Evolutionary conservation across 768 basidiomycete species (phyloP).

Genomic region (Lactifluus subvellereus): DNA sequence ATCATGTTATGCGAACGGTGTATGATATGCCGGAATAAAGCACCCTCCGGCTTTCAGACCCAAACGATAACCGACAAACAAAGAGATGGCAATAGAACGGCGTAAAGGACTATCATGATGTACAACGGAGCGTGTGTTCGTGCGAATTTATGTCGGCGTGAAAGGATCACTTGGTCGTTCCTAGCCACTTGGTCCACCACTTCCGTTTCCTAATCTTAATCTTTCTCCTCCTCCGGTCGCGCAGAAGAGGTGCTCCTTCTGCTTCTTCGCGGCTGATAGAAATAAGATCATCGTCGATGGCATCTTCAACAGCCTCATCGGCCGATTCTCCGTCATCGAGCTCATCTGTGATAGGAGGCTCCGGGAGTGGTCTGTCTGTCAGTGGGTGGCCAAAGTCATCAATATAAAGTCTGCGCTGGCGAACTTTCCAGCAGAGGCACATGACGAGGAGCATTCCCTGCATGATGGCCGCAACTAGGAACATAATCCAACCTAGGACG

Average conservation of each 20-base stretch:
- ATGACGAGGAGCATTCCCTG: constrained; percentile 77
- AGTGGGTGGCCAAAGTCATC: constrained; percentile 84
- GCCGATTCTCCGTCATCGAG: constrained; percentile 21
- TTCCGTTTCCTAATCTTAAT: constrained; percentile 5
- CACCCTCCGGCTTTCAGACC: too few relatives aligned
- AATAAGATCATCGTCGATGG: constrained; percentile 22
- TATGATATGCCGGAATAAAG: constrained; percentile 43
- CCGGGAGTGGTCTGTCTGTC: constrained; percentile 18
- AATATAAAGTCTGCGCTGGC: constrained; percentile 67
- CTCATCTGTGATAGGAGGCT: constrained; percentile 10
- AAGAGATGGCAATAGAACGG: neutral
- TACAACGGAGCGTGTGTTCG: neutral
- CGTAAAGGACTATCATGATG: neutral
- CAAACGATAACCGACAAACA: neutral
- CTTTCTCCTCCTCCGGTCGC: constrained; percentile 7
- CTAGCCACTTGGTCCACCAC: constrained; percentile 13
- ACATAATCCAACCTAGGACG: constrained; percentile 68
- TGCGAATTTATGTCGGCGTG: neutral
- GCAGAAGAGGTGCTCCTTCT: constrained; percentile 7
- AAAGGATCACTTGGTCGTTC: neutral
- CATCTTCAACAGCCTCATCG: constrained; percentile 21
- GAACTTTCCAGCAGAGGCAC: constrained; percentile 80
- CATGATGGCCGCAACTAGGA: constrained; percentile 75
- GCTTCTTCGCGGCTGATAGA: constrained; percentile 12
- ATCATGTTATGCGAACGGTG: constrained; percentile 65